Evolutionary conservation across 495 filamentous ascomycete genomes (phyloP).

Genomic region (Penicillium parvum): DNA sequence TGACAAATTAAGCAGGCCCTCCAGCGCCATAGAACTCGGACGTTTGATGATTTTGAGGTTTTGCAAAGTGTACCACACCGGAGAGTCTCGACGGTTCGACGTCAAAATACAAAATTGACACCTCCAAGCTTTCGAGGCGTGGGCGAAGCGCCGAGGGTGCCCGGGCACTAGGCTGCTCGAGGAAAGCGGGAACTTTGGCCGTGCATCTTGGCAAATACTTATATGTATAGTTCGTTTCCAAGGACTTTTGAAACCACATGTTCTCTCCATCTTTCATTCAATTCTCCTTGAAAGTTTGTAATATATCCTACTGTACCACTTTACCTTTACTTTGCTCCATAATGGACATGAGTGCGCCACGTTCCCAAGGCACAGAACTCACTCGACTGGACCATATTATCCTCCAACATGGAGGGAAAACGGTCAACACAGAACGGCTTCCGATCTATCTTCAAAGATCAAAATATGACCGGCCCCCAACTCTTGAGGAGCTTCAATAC

Average conservation of each 20-base stretch:
- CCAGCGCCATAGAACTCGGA: neutral
- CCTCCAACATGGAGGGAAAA: conserved; percentile 5
- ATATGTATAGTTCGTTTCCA: no score
- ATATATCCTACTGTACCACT: neutral
- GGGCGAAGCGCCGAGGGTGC: conserved; percentile 1
- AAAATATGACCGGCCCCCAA: conserved; percentile 2
- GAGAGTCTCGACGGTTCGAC: no score
- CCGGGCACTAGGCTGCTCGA: no score
- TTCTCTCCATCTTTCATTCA: no score
- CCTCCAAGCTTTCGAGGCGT: conserved; percentile 1
- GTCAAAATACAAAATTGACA: no score
- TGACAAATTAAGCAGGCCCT: conserved; percentile 2
- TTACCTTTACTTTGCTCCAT: neutral
- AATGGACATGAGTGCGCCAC: neutral
- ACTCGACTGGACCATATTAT: conserved; percentile 12
- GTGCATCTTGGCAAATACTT: no score
- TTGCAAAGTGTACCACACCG: neutral
- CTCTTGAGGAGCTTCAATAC: conserved; percentile 4
- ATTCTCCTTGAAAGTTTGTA: neutral
- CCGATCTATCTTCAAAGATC: conserved; percentile 4
- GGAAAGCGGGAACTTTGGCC: no score
- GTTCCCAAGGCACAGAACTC: neutral
- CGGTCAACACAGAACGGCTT: conserved; percentile 12
- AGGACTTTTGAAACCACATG: no score
- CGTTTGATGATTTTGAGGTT: conserved; percentile 4